These are phyloP conservation scores for Penicillium robsamsonii DNA, from an alignment of 495 filamentous ascomycete genomes.

Conservation along the genomic window DNA sequence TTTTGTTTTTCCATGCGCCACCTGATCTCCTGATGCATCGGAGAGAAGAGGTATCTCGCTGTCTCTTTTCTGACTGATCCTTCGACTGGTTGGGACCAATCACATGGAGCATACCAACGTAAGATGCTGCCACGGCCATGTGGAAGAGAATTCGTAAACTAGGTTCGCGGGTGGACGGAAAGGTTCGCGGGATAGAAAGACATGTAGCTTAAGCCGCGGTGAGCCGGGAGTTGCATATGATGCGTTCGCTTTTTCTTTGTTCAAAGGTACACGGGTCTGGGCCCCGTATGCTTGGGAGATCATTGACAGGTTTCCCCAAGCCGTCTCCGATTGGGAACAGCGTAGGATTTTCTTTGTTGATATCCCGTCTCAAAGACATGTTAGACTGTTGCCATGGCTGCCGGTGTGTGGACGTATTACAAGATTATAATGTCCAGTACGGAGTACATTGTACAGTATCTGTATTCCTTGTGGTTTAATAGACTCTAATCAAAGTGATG, in stretches of 20 bases:
- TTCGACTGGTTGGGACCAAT: constrained; percentile 7
- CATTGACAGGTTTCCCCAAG: neutral
- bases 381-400: constrained; percentile 9
- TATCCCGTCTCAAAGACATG: constrained; percentile 4
- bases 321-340: constrained; percentile 2
- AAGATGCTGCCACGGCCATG: neutral
- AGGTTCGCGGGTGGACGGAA: constrained; percentile 26
- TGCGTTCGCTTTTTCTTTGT: constrained; percentile 9
- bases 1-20: constrained; percentile 17
- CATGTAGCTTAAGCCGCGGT: constrained; percentile 19
- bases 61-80: constrained; percentile 13
- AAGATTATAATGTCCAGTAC: neutral
- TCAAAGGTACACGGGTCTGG: constrained; percentile 8
- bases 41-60: constrained; percentile 5
- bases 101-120: neutral
- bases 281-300: constrained; percentile 1
- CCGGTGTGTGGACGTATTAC: neutral
- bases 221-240: constrained; percentile 9
- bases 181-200: constrained; percentile 23
- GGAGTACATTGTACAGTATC: neutral
- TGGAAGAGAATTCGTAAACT: constrained; percentile 8
- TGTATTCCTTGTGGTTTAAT: neutral
- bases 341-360: constrained; percentile 1
- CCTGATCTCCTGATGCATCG: constrained; percentile 21
- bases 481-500: constrained; percentile 3